Evolutionary conservation across 208 protist species (phyloP).

Genomic region (Trichomonas vaginalis): DNA sequence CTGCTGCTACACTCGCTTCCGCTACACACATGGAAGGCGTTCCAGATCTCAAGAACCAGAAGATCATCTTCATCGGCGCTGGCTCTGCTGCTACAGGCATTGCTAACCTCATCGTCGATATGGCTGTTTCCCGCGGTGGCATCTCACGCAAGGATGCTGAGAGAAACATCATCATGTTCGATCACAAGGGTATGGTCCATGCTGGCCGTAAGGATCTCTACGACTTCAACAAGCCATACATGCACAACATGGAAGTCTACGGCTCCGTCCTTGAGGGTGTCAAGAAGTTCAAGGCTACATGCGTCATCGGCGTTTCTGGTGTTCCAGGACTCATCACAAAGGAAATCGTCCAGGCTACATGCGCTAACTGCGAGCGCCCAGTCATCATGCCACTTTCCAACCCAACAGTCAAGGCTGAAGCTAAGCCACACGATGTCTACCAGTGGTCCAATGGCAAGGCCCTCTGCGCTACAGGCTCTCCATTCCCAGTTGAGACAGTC

Average conservation of each 20-base stretch:
- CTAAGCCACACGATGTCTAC: neutral
- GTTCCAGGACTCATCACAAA: neutral
- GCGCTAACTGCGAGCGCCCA: neutral
- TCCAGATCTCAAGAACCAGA: neutral
- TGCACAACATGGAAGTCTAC: neutral
- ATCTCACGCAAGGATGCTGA: neutral
- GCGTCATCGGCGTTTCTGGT: conserved; percentile 4
- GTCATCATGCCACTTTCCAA: neutral
- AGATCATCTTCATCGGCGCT: neutral
- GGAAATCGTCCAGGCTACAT: neutral
- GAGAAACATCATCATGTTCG: conserved; percentile 14
- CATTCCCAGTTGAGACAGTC: neutral
- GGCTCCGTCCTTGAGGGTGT: neutral
- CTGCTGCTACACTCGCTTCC: neutral
- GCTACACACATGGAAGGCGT: neutral
- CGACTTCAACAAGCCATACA: neutral
- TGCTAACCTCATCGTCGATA: neutral
- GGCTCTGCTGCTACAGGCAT: conserved; percentile 5
- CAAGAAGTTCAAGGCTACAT: neutral
- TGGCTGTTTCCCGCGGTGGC: neutral
- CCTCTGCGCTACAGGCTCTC: neutral
- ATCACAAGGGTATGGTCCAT: neutral
- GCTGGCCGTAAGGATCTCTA: neutral
- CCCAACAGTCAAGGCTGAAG: conserved; percentile 5
- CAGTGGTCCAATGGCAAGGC: neutral